Evolutionary conservation across 306 rosid species (phyloP).

Genomic region (Spatholobus suberectus): DNA sequence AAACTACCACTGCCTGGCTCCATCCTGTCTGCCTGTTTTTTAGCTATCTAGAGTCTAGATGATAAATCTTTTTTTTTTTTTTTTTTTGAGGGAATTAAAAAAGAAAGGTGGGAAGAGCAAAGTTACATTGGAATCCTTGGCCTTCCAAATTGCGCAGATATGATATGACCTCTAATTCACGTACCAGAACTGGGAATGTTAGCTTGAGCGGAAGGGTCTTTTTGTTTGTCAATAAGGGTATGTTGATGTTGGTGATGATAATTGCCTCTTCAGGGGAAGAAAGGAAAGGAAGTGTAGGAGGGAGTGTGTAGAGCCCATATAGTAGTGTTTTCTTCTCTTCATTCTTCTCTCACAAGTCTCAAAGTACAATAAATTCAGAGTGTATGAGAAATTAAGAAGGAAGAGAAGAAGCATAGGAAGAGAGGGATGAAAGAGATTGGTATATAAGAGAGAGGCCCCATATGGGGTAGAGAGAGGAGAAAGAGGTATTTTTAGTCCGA

Average conservation of each 20-base stretch:
- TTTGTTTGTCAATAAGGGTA: background rate
- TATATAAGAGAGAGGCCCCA: constrained; percentile 29
- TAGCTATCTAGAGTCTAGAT: constrained; percentile 41
- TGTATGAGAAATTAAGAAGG: background rate
- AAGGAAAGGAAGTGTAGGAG: no score
- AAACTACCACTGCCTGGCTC: constrained; percentile 74
- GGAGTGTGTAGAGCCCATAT: background rate
- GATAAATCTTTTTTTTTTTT: background rate
- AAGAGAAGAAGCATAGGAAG: constrained; percentile 9
- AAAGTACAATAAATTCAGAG: no score
- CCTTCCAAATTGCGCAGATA: constrained; percentile 31
- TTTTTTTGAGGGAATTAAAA: background rate
- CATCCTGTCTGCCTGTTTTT: constrained; percentile 71
- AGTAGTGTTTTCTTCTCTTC: constrained; percentile 35
- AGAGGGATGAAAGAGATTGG: constrained; percentile 20
- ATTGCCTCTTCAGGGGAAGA: background rate
- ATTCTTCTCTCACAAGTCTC: no score
- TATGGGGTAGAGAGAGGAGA: background rate
- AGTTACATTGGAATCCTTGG: constrained; percentile 36
- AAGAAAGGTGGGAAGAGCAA: background rate
- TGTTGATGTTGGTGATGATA: constrained; percentile 43
- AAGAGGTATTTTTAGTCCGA: no score
- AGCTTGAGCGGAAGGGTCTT: constrained; percentile 16
- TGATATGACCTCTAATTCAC: background rate
- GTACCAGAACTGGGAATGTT: constrained; percentile 23